Base-by-base conservation (phyloP, 2,329 filamentous ascomycete species). In the Aspergillus brasiliensis region DNA sequence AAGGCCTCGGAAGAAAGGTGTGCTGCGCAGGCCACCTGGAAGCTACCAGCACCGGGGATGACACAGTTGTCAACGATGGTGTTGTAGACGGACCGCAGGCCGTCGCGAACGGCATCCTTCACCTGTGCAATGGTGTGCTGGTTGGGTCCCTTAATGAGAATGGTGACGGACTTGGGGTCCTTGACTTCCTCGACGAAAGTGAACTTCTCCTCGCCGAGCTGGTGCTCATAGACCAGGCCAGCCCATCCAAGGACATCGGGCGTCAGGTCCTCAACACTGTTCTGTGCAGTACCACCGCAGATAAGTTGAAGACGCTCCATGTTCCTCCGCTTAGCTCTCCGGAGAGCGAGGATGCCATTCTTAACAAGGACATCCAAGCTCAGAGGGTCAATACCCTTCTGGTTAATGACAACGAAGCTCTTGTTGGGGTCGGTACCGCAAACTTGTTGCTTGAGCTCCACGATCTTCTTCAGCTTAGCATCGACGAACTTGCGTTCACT, bases 131-230 rank as follows among this genome's bases (percentile, higher is more conserved):
- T 99, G 62, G 94, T 98, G 82, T 99, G 95, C 73, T 88, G 84
- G 79, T 99, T 99, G 65, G 95, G 95, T 23, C 95, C 95, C 84
- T 98, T 99, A 84, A 99, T 98, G 71, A 99, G 84, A 31, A 99
- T 83, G 15, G 95, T 99, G 49, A 99, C 95, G 1, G 94, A 97
- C 83, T 99, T 99, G 63, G 95, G 91, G 63, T 98, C 92, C 84
- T 97, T 98, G 72, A 99, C 95, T 70, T 99, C 95, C 80, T 99
- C 95, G 62, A 99, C 85, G 75, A 99, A 99, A 5, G 95, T 99
- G 82, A 91, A 99, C 83, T 99, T 99, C 83, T 99, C 95, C 83
- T 99, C 95, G 63, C 95, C 95, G 8, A 99, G 84, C 69, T 94
- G 91, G 79, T 99, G 94, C 82, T 99, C 95, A 76, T 99, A 98